phyloP scores from a whole-genome alignment of 768 basidiomycete genomes.

The Hygrophoropsis aurantiaca region DNA sequence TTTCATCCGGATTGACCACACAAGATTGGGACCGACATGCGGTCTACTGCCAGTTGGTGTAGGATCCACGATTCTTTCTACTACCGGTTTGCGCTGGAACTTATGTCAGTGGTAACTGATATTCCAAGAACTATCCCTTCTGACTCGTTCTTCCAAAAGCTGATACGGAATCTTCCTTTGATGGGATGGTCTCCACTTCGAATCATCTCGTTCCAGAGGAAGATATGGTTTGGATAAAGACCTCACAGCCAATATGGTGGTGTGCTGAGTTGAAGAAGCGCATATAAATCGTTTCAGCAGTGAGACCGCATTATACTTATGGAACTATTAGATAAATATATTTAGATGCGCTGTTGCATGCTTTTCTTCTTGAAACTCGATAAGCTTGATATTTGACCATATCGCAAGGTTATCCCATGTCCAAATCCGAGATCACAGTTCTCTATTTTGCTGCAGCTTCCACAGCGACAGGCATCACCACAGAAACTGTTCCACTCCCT shows the following conservation, averaged over 20 bases:
- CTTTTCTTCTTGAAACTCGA: no score
- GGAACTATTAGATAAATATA: no score
- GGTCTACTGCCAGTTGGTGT: constrained; percentile 93
- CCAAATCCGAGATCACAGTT: constrained; percentile 40
- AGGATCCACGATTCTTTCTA: constrained; percentile 73
- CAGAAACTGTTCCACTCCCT: constrained; percentile 53
- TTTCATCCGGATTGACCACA: constrained; percentile 70
- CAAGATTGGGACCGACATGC: constrained; percentile 80
- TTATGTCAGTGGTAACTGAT: constrained; percentile 50
- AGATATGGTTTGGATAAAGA: constrained; percentile 67
- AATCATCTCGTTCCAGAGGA: constrained; percentile 81
- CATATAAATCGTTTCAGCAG: no score
- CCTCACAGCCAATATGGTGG: constrained; percentile 89
- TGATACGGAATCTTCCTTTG: constrained; percentile 71
- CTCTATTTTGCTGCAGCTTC: constrained; percentile 67
- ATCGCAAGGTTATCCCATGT: no score
- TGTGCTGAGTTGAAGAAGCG: constrained; percentile 61
- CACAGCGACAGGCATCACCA: constrained; percentile 60
- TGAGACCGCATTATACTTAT: no score
- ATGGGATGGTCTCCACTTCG: constrained; percentile 87
- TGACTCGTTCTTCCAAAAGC: constrained; percentile 34
- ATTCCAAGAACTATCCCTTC: constrained; percentile 3
- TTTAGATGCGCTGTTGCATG: no score
- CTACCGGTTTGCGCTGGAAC: constrained; percentile 88
- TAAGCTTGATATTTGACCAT: no score